These are phyloP conservation scores for Melocanna baccifera DNA, from an alignment of 176 grass and related monocot genomes.

Conservation along the genomic window DNA sequence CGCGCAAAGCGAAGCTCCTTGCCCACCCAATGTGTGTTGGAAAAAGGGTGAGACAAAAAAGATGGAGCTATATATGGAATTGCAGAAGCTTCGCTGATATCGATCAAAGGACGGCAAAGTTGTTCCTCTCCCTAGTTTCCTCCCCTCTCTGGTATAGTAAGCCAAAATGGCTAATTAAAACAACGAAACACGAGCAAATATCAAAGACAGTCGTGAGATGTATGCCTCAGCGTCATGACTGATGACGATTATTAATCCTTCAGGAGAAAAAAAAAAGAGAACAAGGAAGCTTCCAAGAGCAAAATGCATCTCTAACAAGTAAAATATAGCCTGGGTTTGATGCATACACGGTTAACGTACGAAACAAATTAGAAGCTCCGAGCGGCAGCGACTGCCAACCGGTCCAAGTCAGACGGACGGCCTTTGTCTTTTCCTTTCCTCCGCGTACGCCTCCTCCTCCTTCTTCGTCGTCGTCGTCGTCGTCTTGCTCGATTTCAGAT, in stretches of 20 bases:
- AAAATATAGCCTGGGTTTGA: no score
- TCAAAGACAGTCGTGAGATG: not conserved
- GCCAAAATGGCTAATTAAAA: not conserved
- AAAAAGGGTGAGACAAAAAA: not conserved
- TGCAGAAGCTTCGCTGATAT: not conserved
- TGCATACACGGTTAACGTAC: not conserved
- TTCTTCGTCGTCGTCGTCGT: not conserved
- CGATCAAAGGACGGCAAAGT: not conserved
- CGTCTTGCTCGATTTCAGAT: not conserved
- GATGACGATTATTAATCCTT: no score
- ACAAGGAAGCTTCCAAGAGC: no score
- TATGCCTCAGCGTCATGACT: not conserved
- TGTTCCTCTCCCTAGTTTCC: not conserved
- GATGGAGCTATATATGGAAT: not conserved
- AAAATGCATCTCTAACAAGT: no score
- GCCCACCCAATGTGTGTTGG: not conserved
- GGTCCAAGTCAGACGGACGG: no score
- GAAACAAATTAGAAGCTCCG: not conserved
- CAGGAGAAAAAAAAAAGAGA: no score
- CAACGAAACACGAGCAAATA: not conserved
- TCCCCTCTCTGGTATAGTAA: not conserved
- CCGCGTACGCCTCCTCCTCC: no score
- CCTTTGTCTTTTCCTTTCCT: not conserved
- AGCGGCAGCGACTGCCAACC: not conserved
- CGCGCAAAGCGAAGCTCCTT: no score